These are phyloP conservation scores for Aspergillus homomorphus DNA, from an alignment of 495 filamentous ascomycete species.

Conservation along the genomic window DNA sequence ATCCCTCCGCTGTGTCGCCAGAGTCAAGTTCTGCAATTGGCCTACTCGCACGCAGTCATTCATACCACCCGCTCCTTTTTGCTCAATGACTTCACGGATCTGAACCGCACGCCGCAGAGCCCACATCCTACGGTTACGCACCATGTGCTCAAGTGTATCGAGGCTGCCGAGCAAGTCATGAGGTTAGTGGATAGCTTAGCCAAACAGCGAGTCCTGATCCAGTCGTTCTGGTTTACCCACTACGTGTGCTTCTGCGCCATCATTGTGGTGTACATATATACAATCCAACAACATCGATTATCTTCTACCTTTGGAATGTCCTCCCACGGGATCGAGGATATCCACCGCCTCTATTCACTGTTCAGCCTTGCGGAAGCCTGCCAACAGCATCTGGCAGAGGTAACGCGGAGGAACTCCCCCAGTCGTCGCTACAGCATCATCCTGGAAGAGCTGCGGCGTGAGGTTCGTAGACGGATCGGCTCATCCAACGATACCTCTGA, in stretches of 20 bases:
- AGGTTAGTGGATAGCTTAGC: slow-evolving; percentile 36
- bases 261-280: slow-evolving; percentile 52
- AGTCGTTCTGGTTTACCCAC: slow-evolving; percentile 53
- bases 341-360: slow-evolving; percentile 26
- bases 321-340: slow-evolving; percentile 20
- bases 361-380: slow-evolving; percentile 44
- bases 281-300: slow-evolving; percentile 49
- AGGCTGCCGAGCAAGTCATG: slow-evolving; percentile 43
- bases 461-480: slow-evolving; percentile 40
- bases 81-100: slow-evolving; percentile 49
- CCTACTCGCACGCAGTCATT: slow-evolving; percentile 53
- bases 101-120: slow-evolving; percentile 34
- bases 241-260: slow-evolving; percentile 56
- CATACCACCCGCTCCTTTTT: slow-evolving; percentile 56
- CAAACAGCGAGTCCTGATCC: slow-evolving; percentile 36
- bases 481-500: slow-evolving; percentile 12
- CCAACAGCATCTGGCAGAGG: slow-evolving; percentile 48
- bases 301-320: slow-evolving; percentile 25
- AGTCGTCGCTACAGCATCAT: slow-evolving; percentile 53
- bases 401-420: slow-evolving; percentile 47
- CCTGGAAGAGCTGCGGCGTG: slow-evolving; percentile 43
- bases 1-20: slow-evolving; percentile 54
- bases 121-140: slow-evolving; percentile 32
- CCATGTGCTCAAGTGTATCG: slow-evolving; percentile 42
- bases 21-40: slow-evolving; percentile 50